Base-by-base conservation (phyloP, 1,284 basidiomycete genomes). In the Fistulinella cinereoalba region DNA sequence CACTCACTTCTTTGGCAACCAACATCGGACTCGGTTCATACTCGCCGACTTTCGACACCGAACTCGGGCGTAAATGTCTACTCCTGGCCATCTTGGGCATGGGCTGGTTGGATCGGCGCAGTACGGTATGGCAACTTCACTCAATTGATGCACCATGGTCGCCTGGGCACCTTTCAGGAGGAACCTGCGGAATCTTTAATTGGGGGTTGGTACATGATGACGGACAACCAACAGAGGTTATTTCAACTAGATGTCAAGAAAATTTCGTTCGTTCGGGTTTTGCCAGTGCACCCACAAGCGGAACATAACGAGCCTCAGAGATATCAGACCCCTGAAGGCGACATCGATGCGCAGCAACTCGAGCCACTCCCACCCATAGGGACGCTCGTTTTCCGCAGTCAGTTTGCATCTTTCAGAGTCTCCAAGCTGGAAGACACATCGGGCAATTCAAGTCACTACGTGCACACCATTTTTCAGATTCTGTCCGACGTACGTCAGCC, bases 391-490 rank as follows among this genome's bases (percentile, higher is more conserved):
- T 37, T 37, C 10, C 23, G 37, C 22, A 37, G 22, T 8, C 23
- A 25, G 10, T 37, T 22, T 16, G 37, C 37, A 10, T 21, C 9
- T 10, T 52, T 58, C 13, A 36, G 8, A 27, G 52, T 58, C 10
- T 21, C 7, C 15, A 47, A 13, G 22, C 9, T 45, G 16, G 41
- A 42, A 18, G 36, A 43, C 15, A 18, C 19, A 10, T 18, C 23
- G 6, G 3, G 12, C 11, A 21, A 22, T 21, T 21, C 34, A 36
- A 21, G 12, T 21, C 34, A 13, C 37, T 32, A 23, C 47, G 43
- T 13, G n/a, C 45, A 62, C 19, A 34, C 43, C 8, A 15, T 56
- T 29, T 58, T n/a, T n/a, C n/a, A n/a, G n/a, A n/a, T n/a, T n/a
- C n/a, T n/a, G n/a, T n/a, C n/a, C n/a, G n/a, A n/a, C n/a, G n/a